These are phyloP conservation scores for Thymus mandschuricus DNA, from an alignment of 257 asterid species.

Conservation along the genomic window DNA sequence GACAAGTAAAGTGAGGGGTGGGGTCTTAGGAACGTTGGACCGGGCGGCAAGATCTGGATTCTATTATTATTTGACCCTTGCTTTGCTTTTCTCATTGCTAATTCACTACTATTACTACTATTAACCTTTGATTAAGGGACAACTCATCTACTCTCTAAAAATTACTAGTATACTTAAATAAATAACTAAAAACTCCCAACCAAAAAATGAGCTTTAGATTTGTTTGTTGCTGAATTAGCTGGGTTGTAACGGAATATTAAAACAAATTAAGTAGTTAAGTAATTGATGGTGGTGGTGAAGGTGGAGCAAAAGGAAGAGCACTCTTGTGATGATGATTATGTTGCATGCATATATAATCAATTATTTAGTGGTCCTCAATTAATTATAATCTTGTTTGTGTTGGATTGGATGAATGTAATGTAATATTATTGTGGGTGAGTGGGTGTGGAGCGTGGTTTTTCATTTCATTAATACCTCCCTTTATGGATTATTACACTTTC, in stretches of 20 bases:
- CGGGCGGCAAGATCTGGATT: constrained; percentile 63
- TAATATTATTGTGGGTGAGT: not conserved
- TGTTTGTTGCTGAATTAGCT: not conserved
- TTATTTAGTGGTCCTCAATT: constrained; percentile 32
- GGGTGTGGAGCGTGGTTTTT: constrained; percentile 1
- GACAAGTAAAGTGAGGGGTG: constrained; percentile 35
- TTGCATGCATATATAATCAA: constrained; percentile 1
- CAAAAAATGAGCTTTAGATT: not conserved
- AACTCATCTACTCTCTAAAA: not conserved
- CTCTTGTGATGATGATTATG: constrained; percentile 33
- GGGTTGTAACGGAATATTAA: not conserved
- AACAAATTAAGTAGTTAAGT: not conserved
- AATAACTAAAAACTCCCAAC: not conserved
- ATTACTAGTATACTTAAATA: too few relatives aligned
- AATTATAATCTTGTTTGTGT: not conserved
- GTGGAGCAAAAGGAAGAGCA: constrained; percentile 4
- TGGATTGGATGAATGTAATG: not conserved
- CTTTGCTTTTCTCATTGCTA: constrained; percentile 24
- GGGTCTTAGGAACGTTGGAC: constrained; percentile 60
- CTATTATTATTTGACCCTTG: constrained; percentile 22
- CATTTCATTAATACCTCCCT: not conserved
- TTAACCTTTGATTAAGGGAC: constrained; percentile 13
- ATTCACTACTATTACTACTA: not conserved
- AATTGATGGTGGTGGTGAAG: constrained; percentile 4
- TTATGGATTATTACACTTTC: not conserved